These are phyloP conservation scores for Coemansia sp. DNA, from an alignment of 192 early-diverging fungal genomes.

Conservation along the genomic window DNA sequence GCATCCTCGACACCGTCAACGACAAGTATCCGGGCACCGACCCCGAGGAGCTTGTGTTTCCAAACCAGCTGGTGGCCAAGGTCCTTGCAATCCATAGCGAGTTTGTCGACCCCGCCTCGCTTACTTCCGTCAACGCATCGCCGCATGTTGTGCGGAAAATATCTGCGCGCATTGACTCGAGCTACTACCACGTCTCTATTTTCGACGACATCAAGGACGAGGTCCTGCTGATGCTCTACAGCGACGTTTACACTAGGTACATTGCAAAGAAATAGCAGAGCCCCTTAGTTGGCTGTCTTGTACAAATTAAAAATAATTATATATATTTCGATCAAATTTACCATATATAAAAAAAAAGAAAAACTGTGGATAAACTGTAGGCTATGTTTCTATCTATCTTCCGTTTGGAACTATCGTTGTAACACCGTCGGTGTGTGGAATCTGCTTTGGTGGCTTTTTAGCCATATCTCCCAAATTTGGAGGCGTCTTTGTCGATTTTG, in stretches of 20 bases:
- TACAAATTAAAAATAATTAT: too few relatives aligned
- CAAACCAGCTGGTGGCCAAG: not conserved
- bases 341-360: too few relatives aligned
- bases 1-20: conserved; percentile 16
- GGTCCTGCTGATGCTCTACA: conserved; percentile 52
- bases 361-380: too few relatives aligned
- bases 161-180: conserved; percentile 14
- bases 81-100: conserved; percentile 11
- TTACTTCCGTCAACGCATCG: conserved; percentile 30
- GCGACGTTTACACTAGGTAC: conserved; percentile 43
- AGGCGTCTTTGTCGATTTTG: too few relatives aligned
- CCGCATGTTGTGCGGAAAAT: conserved; percentile 20
- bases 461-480: too few relatives aligned
- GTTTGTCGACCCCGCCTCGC: conserved; percentile 37
- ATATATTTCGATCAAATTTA: too few relatives aligned
- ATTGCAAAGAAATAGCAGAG: conserved; percentile 9
- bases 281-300: too few relatives aligned
- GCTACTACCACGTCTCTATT: conserved; percentile 12
- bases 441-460: too few relatives aligned
- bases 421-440: too few relatives aligned
- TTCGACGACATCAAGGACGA: conserved; percentile 47
- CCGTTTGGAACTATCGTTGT: too few relatives aligned
- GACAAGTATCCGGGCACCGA: not conserved
- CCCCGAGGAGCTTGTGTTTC: not conserved
- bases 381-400: too few relatives aligned